Conservation (phyloP, 1,284 basidiomycete genomes). For the Cryptococcus floricola region DNA sequence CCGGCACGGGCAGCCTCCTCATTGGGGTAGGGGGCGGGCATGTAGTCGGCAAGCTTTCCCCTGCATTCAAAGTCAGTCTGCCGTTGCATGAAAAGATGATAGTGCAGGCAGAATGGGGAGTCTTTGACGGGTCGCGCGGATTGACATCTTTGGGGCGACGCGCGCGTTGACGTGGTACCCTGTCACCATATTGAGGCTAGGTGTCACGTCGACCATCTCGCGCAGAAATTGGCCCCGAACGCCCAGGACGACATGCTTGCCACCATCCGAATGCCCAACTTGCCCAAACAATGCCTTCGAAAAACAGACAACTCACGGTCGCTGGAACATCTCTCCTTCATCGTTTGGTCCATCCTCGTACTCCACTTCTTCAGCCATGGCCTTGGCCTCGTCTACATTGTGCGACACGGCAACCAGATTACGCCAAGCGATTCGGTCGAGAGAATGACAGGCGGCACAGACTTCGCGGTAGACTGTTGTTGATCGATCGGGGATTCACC, state of each 20-base stretch:
- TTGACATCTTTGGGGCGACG: too few relatives aligned
- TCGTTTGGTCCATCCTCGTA: slow-evolving; percentile 95
- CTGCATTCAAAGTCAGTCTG: slow-evolving; percentile 13
- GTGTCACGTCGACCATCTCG: background rate
- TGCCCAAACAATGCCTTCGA: background rate
- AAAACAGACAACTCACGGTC: slow-evolving; percentile 62
- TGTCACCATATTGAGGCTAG: background rate
- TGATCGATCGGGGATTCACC: background rate
- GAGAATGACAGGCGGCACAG: slow-evolving; percentile 96
- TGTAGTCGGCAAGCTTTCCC: slow-evolving; percentile 73
- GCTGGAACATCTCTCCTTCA: slow-evolving; percentile 95
- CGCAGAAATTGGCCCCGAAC: background rate
- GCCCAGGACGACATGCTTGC: background rate
- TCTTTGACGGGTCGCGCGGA: background rate
- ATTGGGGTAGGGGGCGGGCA: slow-evolving; percentile 94
- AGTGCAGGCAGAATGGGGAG: background rate
- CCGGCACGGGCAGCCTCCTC: slow-evolving; percentile 94
- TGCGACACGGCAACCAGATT: slow-evolving; percentile 98
- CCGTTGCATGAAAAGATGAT: background rate
- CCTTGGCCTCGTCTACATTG: slow-evolving; percentile 85
- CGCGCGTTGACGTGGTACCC: background rate
- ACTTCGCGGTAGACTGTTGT: slow-evolving; percentile 89
- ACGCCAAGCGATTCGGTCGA: slow-evolving; percentile 99
- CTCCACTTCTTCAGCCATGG: slow-evolving; percentile 94
- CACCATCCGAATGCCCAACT: background rate